These are phyloP conservation scores for Aspergillus neoniger DNA, from an alignment of 2,329 filamentous ascomycete genomes.

Conservation along the genomic window DNA sequence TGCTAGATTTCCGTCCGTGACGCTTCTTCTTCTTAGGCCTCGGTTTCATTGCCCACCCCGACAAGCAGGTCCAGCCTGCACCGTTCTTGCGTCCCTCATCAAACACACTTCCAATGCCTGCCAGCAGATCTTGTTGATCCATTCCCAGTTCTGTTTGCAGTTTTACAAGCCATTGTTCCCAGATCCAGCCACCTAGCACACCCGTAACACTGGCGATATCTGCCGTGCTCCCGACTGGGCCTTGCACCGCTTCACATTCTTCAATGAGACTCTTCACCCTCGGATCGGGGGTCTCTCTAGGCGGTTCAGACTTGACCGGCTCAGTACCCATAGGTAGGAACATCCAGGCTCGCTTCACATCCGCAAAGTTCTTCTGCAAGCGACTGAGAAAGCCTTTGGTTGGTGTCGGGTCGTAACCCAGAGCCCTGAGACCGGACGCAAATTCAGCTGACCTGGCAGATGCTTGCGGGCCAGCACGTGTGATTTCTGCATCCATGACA, in stretches of 20 bases:
- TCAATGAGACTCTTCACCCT: conserved; percentile 39
- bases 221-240: conserved; percentile 66
- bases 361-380: conserved; percentile 72
- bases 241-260: conserved; percentile 61
- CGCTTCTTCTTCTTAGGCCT: conserved; percentile 24
- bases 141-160: conserved; percentile 84
- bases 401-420: conserved; percentile 84
- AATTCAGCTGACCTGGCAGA: conserved; percentile 89
- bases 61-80: conserved; percentile 62
- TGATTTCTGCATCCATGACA: conserved; percentile 84
- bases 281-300: conserved; percentile 43
- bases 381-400: conserved; percentile 79
- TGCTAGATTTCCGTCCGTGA: not conserved
- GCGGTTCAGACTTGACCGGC: conserved; percentile 48
- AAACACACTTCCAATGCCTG: conserved; percentile 59
- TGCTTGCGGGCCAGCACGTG: conserved; percentile 77
- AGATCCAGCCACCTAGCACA: conserved; percentile 82
- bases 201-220: conserved; percentile 75
- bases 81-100: conserved; percentile 61
- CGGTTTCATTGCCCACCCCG: conserved; percentile 61
- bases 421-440: conserved; percentile 80
- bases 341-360: conserved; percentile 82
- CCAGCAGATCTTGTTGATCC: conserved; percentile 54
- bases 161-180: conserved; percentile 94
- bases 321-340: conserved; percentile 76